Base-by-base conservation (phyloP, 2,329 filamentous ascomycete species). In the Colletotrichum lupini region DNA sequence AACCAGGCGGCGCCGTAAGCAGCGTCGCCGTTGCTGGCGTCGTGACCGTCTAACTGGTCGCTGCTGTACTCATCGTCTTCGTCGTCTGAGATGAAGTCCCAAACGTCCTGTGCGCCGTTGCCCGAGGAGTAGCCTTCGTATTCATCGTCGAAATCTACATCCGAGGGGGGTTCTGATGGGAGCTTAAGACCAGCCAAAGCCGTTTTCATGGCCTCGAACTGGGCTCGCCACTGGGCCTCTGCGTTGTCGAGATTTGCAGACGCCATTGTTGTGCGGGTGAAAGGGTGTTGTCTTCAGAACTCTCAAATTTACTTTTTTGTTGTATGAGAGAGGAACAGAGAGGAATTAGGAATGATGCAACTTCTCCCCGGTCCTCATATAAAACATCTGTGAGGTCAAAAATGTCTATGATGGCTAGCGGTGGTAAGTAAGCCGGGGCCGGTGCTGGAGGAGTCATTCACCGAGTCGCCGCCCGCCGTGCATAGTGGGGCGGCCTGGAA, bases 61-160 rank as follows among this genome's bases (percentile, higher is more conserved):
- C 90, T 92, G 80, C 89, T 85, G 12, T 82, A 87, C 8, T 89
- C 86, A 68, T 92, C 92, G 24, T 91, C 90, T 28, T 93, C 92
- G 61, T 89, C 88, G 63, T 95, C 93, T 72, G 92, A 95, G 79
- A 97, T 94, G 72, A 97, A 91, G 80, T 98, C 95, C 96, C 96
- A 98, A 11, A 98, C 92, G 82, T 98, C 95, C 72, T 96, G 93
- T 5, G 90, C 90, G 22, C 89, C 91, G 56, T 89, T 90, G 5
- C 90, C 90, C 2, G 88, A 89, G 1, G 85, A 87, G 75, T 87
- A 87, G 14, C 84, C 85, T 32, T 87, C 86, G 35, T 89, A 86
- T 42, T 94, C 92, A 9, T 94, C 91, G 74, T 94, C 92, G 63
- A 92, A 83, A 56, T 92, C 83, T 67, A 91, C 88, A 14, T 88